Evolutionary conservation across 148 eudicot genomes (phyloP).

Genomic region (Rhododendron molle): DNA sequence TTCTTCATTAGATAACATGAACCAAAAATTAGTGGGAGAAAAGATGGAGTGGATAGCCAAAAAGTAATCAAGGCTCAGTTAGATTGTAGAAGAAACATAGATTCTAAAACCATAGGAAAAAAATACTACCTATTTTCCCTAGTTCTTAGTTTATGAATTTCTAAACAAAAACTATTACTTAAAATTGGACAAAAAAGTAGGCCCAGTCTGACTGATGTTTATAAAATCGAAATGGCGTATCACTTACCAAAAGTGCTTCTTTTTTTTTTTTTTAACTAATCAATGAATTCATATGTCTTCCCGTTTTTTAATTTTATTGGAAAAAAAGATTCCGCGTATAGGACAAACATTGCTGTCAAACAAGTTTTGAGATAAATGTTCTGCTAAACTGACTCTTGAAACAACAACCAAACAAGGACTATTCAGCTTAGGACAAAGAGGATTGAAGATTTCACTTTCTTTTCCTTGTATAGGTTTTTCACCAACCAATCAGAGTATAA

Average conservation of each 20-base stretch:
- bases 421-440: too few relatives aligned
- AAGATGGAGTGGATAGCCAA: background rate
- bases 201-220: too few relatives aligned
- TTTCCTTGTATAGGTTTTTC: background rate
- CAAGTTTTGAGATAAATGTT: too few relatives aligned
- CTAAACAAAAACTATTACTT: background rate
- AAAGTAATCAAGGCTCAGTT: background rate
- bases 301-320: too few relatives aligned
- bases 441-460: background rate
- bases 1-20: background rate
- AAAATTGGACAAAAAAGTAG: background rate
- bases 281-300: too few relatives aligned
- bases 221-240: too few relatives aligned
- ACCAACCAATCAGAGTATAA: background rate
- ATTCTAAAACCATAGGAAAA: background rate
- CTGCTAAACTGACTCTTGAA: too few relatives aligned
- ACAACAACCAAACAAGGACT: too few relatives aligned
- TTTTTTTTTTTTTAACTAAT: too few relatives aligned
- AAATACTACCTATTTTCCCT: background rate
- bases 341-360: too few relatives aligned
- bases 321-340: too few relatives aligned
- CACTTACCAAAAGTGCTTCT: too few relatives aligned
- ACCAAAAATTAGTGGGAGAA: background rate
- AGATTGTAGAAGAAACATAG: background rate
- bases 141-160: background rate